phyloP scores from a whole-genome alignment of 2,329 filamentous ascomycete genomes.

The Nectriaceae sp. region DNA sequence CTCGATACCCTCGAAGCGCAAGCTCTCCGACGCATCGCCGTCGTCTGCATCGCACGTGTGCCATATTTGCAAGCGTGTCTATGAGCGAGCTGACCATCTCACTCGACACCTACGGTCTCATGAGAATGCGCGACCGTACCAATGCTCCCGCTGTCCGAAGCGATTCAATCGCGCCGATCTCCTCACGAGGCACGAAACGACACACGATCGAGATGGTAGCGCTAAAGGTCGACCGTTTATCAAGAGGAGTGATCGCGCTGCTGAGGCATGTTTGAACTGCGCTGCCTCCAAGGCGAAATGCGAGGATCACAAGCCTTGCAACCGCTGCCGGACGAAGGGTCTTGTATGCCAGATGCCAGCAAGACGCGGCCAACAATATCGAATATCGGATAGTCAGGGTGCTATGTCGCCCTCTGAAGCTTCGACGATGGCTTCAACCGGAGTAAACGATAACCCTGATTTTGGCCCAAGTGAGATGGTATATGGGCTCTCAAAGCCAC shows the following conservation, averaged over 20 bases:
- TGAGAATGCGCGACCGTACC: constrained; percentile 29
- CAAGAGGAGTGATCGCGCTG: constrained; percentile 25
- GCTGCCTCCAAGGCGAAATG: constrained; percentile 30
- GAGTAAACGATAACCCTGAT: constrained; percentile 17
- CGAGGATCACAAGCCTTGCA: constrained; percentile 29
- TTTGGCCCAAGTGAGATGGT: constrained; percentile 19
- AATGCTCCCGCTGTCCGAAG: constrained; percentile 29
- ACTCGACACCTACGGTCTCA: constrained; percentile 29
- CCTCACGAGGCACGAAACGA: constrained; percentile 28
- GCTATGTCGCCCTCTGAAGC: constrained; percentile 26
- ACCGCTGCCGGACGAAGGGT: constrained; percentile 28
- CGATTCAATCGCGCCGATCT: constrained; percentile 30
- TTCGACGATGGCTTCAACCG: constrained; percentile 20
- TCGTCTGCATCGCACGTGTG: constrained; percentile 30
- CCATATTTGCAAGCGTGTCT: constrained; percentile 29
- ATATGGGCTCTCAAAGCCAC: constrained; percentile 15
- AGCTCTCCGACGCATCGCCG: constrained; percentile 25
- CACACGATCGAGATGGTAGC: constrained; percentile 28
- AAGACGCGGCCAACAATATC: constrained; percentile 26
- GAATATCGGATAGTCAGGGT: constrained; percentile 26
- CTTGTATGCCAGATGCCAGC: constrained; percentile 27
- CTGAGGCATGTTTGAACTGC: constrained; percentile 29
- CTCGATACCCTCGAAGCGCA: constrained; percentile 22
- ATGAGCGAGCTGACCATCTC: constrained; percentile 28
- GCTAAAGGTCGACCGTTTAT: constrained; percentile 29